Evolutionary conservation across 2,329 filamentous ascomycete species (phyloP), one percentile per base, ranked within the genome.

Genomic region (Fusarium oxysporum): DNA sequence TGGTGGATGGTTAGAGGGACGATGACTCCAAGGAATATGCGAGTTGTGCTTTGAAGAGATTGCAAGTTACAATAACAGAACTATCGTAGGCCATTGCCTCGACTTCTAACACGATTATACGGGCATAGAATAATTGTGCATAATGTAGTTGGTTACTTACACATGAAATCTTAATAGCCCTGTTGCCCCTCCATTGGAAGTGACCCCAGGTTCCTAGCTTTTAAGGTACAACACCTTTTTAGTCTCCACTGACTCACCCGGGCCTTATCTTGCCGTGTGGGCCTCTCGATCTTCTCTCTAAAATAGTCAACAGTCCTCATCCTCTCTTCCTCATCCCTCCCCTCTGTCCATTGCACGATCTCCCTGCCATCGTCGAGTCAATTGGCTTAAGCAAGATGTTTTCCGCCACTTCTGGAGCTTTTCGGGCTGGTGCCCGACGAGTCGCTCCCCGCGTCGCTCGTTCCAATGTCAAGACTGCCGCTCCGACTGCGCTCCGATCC

Each of bases 341-440:
- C 56, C 73, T 57, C 56, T 63, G 23, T 50, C 40, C 28, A 61
- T 55, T 54, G 53, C 40, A 45, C 59, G 67, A 69, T 48, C 55
- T 53, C 65, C 55, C 47, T 35, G 50, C 55, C 59, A 38, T 47
- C 51, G 51, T 56, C 56, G 57, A 72, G 56, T 71, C 78, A 77
- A 77, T 77, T 80, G 71, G 66, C 56, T 58, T 43, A 67, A 65
- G 38, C 62, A 73, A 73, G 78, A 86, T 87, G 85, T 79, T 86
- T 65, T 84, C 85, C 71, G 81, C 82, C 58, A 80, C 81, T 66
- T 80, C 82, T 72, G 82, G 81, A 69, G 80, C 82, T 76, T 73
- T 86, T 66, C 80, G 85, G 80, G 84, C 84, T 60, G 83, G 83
- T 64, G 81, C 83, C 73, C 83, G 85, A 72, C 83, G 82, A 73